Conservation (phyloP, 2,329 filamentous ascomycete species). For the Calonectria honghensis region DNA sequence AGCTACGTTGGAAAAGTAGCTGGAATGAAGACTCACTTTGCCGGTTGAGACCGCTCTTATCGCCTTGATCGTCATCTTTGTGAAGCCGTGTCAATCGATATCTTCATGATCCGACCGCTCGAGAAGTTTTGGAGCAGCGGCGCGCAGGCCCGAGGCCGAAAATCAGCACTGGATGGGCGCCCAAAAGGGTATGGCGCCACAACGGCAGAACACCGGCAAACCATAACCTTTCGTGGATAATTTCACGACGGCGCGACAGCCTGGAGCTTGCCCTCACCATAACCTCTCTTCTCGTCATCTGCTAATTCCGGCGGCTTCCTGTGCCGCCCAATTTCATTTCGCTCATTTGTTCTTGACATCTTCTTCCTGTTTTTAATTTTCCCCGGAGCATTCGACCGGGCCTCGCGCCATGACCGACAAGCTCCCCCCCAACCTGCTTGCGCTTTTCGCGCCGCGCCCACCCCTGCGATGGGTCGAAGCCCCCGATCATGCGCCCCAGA, state of each 20-base stretch:
- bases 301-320: constrained; percentile 37
- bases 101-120: constrained; percentile 54
- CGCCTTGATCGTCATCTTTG: constrained; percentile 74
- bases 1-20: background rate
- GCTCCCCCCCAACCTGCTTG: constrained; percentile 92
- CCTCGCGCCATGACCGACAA: constrained; percentile 89
- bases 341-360: constrained; percentile 31
- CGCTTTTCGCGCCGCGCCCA: constrained; percentile 95
- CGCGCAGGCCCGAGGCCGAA: constrained; percentile 48
- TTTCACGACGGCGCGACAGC: constrained; percentile 54
- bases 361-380: constrained; percentile 22
- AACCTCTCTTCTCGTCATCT: constrained; percentile 38
- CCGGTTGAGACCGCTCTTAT: constrained; percentile 71
- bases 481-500: constrained; percentile 87
- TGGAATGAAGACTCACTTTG: constrained; percentile 65
- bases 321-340: constrained; percentile 41
- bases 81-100: constrained; percentile 55
- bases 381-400: constrained; percentile 30
- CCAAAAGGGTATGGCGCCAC: constrained; percentile 54
- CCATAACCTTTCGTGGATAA: constrained; percentile 48
- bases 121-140: constrained; percentile 46
- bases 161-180: constrained; percentile 50
- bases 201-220: constrained; percentile 50
- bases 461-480: constrained; percentile 92
- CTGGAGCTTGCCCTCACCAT: constrained; percentile 37